Conservation (phyloP, 2,329 filamentous ascomycete species). For the Diatrype stigma region DNA sequence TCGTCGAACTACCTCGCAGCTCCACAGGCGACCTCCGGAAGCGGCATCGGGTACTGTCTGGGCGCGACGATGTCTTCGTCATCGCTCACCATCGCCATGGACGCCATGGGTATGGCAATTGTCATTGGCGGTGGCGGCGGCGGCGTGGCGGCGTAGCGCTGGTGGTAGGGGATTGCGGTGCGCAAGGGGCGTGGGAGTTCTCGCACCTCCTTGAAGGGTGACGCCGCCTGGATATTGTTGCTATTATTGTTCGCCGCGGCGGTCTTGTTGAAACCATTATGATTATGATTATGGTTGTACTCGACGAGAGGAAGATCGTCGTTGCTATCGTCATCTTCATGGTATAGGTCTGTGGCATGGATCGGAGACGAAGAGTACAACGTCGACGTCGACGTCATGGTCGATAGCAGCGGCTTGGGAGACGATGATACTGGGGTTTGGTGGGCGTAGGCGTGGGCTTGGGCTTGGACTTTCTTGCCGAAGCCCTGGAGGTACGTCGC, state of each 20-base stretch:
- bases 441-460: no score
- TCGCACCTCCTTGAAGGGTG: conserved; percentile 4
- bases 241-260: not conserved
- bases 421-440: conserved; percentile 9
- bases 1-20: no score
- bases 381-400: conserved; percentile 8
- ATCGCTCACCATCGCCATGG: no score
- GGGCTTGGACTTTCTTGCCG: conserved; percentile 10
- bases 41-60: not conserved
- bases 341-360: no score
- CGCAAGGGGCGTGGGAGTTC: conserved; percentile 6
- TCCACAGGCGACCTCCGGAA: not conserved
- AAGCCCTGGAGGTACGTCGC: conserved; percentile 30
- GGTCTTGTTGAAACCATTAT: no score
- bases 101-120: not conserved
- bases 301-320: no score
- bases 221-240: not conserved
- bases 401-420: conserved; percentile 3
- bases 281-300: no score
- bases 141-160: not conserved
- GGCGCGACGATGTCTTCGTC: not conserved
- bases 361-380: conserved; percentile 1
- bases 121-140: not conserved
- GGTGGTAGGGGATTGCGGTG: not conserved
- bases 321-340: no score